Evolutionary conservation across 75 land plant genomes (phyloP).

Genomic region (Isoetes taiwanensis): DNA sequence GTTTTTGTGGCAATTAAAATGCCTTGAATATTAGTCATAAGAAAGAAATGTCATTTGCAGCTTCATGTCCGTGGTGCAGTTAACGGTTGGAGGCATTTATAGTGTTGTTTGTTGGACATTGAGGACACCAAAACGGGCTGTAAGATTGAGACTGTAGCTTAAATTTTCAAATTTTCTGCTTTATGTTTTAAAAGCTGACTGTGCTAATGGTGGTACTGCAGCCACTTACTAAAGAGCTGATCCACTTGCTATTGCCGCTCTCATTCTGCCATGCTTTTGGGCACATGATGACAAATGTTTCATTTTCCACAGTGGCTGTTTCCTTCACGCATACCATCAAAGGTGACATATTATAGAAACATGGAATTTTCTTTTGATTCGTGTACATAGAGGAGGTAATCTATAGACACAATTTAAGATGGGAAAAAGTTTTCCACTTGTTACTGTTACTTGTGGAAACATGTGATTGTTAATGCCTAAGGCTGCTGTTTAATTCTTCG

Average conservation of each 20-base stretch:
- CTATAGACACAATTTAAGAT: background rate
- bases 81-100: background rate
- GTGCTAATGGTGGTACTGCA: too few species aligned
- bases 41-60: background rate
- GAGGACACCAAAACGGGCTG: background rate
- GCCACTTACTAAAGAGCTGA: background rate
- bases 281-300: conserved; percentile 5
- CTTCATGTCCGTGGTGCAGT: conserved; percentile 5
- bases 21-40: background rate
- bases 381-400: background rate
- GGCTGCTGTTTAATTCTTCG: too few species aligned
- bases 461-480: too few species aligned
- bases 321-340: background rate
- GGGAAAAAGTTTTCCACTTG: background rate
- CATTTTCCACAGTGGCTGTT: background rate
- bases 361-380: background rate
- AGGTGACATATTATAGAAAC: too few species aligned
- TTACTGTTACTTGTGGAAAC: too few species aligned
- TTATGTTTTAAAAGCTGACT: too few species aligned
- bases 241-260: background rate
- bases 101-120: background rate
- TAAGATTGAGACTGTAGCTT: background rate
- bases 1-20: background rate
- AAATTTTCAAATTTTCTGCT: background rate
- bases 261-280: background rate